Base-by-base conservation (phyloP, 2,329 filamentous ascomycete species). In the Curvularia sp. region DNA sequence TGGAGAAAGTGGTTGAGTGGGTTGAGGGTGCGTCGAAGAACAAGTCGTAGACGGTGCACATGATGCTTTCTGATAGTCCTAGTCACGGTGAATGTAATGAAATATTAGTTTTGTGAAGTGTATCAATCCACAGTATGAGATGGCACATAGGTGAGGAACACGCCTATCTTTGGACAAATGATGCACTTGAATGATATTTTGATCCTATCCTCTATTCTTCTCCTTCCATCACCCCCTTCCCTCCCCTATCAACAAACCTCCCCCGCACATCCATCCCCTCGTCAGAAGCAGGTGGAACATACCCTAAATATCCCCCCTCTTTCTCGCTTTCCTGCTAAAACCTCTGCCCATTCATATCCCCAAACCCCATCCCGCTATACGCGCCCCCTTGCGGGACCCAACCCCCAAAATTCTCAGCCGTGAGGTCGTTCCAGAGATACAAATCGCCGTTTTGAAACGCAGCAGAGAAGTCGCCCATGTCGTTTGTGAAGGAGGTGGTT, bases 361-460 rank as follows among this genome's bases (percentile, higher is more conserved):
- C 69, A 52, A 72, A 74, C 6, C 69, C 68, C 54, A 71, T 56
- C 5, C 70, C 67, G 6, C 58, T 65, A 38, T 72, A 75, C 31
- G 70, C 52, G 4, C 61, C 64, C 2, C 64, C 64, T 53, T 72
- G 73, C 2, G 71, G 66, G 2, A 70, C 68, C 73, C 73, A 76
- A 0, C 71, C 69, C 12, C 70, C 72, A 41, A 70, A 72, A 35
- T 64, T 72, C n/a, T 76, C 73, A 1, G 58, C 63, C 12, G 65
- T 68, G n/a, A 71, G 61, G 28, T 75, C 74, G 48, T 76, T 74
- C 74, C 74, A 77, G 1, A 77, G 60, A 55, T 76, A 76, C 52
- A 77, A 61, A 53, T 77, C 74, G 8, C 74, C 74, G 20, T 75
- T 69, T 30, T 75, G 72, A 49, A 77, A 76, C 2, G 74, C 72